Percentiles rank a stretch among this genome's conserved stretches.
Evolutionary conservation across 768 basidiomycete genomes (phyloP).

Genomic region (Naganishia friedmannii): DNA sequence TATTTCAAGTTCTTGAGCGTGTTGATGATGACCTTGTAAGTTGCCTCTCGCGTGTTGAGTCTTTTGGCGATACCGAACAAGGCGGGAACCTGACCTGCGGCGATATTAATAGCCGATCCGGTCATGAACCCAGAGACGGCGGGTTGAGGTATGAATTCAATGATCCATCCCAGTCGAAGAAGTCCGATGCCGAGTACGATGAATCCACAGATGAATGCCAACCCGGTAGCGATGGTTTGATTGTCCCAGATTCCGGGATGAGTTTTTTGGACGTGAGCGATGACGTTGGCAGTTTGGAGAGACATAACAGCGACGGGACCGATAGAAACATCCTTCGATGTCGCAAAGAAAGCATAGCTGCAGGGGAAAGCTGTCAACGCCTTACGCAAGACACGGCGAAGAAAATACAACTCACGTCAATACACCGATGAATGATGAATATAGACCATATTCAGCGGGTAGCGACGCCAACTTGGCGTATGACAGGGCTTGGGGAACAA

Average conservation of each 20-base stretch:
- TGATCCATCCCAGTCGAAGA: conserved; percentile 84
- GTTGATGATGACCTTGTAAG: conserved; percentile 87
- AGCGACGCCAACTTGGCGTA: conserved; percentile 70
- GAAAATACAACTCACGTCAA: conserved; percentile 72
- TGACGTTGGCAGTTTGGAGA: conserved; percentile 74
- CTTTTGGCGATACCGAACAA: conserved; percentile 76
- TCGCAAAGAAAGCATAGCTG: conserved; percentile 70
- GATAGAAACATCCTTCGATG: conserved; percentile 98
- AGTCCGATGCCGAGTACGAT: conserved; percentile 87
- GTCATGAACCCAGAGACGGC: conserved; percentile 73
- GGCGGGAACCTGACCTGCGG: conserved; percentile 79
- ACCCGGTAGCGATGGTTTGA: conserved; percentile 74
- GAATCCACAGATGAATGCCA: conserved; percentile 85
- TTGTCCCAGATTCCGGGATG: conserved; percentile 58
- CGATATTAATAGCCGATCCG: conserved; percentile 91
- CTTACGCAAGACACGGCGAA: conserved; percentile 16
- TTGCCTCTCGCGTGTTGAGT: conserved; percentile 79
- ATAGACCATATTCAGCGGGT: conserved; percentile 81
- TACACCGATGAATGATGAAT: conserved; percentile 87
- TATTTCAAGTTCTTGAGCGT: conserved; percentile 76
- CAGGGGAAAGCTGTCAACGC: conserved; percentile 35
- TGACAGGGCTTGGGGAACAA: conserved; percentile 92
- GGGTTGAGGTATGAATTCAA: conserved; percentile 70
- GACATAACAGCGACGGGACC: conserved; percentile 99
- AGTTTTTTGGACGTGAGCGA: conserved; percentile 60